Evolutionary conservation across 1,284 basidiomycete species (phyloP).

Genomic region (Veloporphyrellus conicus): DNA sequence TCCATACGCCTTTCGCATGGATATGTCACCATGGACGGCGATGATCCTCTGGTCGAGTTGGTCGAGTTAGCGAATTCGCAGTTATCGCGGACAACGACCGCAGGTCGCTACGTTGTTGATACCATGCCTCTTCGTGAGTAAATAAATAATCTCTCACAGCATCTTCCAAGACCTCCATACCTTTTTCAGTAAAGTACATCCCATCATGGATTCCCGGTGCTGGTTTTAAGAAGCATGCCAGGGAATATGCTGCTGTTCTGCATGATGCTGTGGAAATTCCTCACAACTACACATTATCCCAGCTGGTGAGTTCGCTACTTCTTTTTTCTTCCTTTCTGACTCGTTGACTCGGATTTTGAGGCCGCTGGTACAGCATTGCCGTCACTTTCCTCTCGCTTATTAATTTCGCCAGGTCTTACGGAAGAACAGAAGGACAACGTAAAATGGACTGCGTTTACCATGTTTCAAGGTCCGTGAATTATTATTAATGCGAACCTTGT

Average conservation of each 20-base stretch:
- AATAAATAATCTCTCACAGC: neutral
- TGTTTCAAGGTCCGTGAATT: constrained; percentile 32
- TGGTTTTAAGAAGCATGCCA: constrained; percentile 48
- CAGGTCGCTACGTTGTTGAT: constrained; percentile 11
- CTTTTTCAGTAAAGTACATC: constrained; percentile 46
- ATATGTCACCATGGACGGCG: constrained; percentile 13
- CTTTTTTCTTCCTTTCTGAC: neutral
- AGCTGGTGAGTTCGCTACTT: too few relatives aligned
- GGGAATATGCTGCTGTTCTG: constrained; percentile 43
- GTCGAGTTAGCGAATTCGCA: constrained; percentile 12
- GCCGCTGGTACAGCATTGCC: constrained; percentile 45
- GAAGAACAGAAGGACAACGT: constrained; percentile 46
- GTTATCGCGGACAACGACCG: constrained; percentile 6
- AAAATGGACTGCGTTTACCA: constrained; percentile 54
- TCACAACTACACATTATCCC: too few relatives aligned
- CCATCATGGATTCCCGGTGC: constrained; percentile 61
- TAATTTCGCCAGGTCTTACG: constrained; percentile 42
- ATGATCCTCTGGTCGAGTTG: constrained; percentile 16
- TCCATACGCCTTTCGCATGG: constrained; percentile 16
- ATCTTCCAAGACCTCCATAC: neutral
- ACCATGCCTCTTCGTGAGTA: constrained; percentile 11
- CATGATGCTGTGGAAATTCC: constrained; percentile 43
- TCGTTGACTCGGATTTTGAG: constrained; percentile 1
- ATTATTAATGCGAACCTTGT: neutral
- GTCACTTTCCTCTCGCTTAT: constrained; percentile 46